phyloP scores from a whole-genome alignment of 2,329 filamentous ascomycete species.

The Venturia aucupariae region DNA sequence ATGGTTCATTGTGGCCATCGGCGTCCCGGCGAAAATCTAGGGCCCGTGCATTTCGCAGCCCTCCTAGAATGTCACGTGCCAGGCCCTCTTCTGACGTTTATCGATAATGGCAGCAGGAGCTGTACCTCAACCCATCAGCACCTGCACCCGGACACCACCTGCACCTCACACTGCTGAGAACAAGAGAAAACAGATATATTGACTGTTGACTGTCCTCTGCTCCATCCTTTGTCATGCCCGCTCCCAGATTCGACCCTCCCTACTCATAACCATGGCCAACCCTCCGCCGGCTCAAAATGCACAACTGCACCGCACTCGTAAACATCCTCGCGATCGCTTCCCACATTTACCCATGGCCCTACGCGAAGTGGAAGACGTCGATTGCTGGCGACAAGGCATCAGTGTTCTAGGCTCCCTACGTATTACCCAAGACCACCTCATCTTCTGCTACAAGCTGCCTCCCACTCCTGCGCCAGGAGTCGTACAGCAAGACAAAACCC shows the following conservation, averaged over 20 bases:
- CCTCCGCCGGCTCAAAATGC: slow-evolving; percentile 1
- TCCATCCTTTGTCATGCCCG: background rate
- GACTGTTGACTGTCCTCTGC: background rate
- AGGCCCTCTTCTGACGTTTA: background rate
- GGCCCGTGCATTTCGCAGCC: background rate
- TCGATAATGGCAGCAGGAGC: no score
- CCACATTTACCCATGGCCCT: background rate
- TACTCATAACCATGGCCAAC: slow-evolving; percentile 1
- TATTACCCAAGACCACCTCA: slow-evolving; percentile 54
- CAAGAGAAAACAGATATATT: background rate
- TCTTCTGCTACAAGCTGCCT: slow-evolving; percentile 48
- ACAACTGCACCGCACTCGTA: background rate
- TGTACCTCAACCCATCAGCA: no score
- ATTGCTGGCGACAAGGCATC: slow-evolving; percentile 47
- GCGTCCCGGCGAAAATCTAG: background rate
- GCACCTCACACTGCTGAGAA: background rate
- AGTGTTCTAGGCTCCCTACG: slow-evolving; percentile 52
- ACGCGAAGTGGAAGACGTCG: slow-evolving; percentile 51
- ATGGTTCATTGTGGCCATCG: background rate
- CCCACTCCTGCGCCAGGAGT: slow-evolving; percentile 25
- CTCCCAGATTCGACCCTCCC: background rate
- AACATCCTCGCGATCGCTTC: background rate
- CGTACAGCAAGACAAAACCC: slow-evolving; percentile 28
- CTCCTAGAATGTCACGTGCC: background rate
- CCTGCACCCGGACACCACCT: no score